Base-by-base conservation (phyloP, 768 basidiomycete genomes). In the Tylopilus sp. region DNA sequence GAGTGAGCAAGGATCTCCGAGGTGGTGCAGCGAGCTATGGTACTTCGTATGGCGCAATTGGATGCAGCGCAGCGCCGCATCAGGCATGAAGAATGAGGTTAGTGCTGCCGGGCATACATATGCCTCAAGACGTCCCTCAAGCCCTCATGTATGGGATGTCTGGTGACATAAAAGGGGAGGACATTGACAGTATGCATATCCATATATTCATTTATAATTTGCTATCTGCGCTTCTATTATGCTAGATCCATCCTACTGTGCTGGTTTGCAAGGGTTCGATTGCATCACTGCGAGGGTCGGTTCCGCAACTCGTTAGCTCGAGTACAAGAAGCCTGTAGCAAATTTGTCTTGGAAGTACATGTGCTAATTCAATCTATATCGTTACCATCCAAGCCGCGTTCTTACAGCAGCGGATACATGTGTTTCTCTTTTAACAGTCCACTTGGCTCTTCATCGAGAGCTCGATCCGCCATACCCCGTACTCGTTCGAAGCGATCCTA, bases 391-490 rank as follows among this genome's bases (percentile, higher is more conserved):
- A 26, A 15, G 33, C 38, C 26, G 30, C 18, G 15, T 3, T 10
- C 9, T 44, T 1, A 45, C 15, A 11, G 33, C 23, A 10, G 35
- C 31, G 17, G 36, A 50, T 25, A 36, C 22, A 28, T 28, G 28
- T n/a, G n/a, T n/a, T n/a, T n/a, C 20, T 28, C 44, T 9, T 41
- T 47, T 53, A 30, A 38, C 28, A 35, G 7, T 44, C 17, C 30
- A 46, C 22, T 33, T 40, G 6, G 12, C 9, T 61, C 67, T 67
- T 71, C 60, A 92, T 53, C 90, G 76, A 23, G 85, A 83, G 54
- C 69, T 82, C 4, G 90, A 88, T 23, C 90, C 83, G 26, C 91
- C 92, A 50, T 86, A 79, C 0, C 89, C 91, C 15, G 88, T 88
- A 62, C 88, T 89, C 31, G 79, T 73, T 64, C 91, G 79, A 78